phyloP scores from a whole-genome alignment of 2,329 filamentous ascomycete species.

The Arthrobotrys iridis region DNA sequence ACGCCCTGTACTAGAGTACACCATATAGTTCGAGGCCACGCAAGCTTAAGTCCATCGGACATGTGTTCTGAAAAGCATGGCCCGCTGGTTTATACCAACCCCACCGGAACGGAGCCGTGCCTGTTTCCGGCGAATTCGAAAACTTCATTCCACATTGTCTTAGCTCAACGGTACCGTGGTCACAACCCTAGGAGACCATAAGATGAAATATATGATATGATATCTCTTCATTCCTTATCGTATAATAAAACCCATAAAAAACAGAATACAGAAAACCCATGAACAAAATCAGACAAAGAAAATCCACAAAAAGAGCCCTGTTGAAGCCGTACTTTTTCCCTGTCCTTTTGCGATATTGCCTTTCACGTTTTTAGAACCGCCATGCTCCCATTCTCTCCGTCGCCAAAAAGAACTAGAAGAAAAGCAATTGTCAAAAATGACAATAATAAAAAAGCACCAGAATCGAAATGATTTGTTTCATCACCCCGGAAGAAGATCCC shows the following conservation, averaged over 20 bases:
- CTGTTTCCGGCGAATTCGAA: too few relatives aligned
- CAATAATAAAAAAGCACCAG: conserved; percentile 1
- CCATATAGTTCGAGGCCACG: too few relatives aligned
- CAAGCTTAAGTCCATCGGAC: too few relatives aligned
- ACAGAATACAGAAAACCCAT: neutral
- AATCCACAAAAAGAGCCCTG: neutral
- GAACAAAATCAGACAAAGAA: neutral
- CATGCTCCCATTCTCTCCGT: conserved; percentile 16
- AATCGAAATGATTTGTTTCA: neutral
- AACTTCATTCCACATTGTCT: too few relatives aligned
- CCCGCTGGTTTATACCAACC: too few relatives aligned
- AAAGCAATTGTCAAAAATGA: neutral
- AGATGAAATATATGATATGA: neutral
- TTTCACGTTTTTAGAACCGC: neutral
- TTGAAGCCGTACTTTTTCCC: neutral
- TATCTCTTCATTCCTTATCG: conserved; percentile 16
- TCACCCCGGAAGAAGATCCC: neutral
- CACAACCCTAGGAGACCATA: too few relatives aligned
- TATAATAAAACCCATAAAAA: conserved; percentile 10
- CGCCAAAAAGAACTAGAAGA: neutral
- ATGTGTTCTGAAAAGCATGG: too few relatives aligned
- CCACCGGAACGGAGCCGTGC: too few relatives aligned
- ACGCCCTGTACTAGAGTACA: too few relatives aligned
- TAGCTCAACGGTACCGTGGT: too few relatives aligned
- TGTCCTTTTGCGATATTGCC: too few relatives aligned